phyloP scores from a whole-genome alignment of 2,329 filamentous ascomycete species.

The Fusarium citri region DNA sequence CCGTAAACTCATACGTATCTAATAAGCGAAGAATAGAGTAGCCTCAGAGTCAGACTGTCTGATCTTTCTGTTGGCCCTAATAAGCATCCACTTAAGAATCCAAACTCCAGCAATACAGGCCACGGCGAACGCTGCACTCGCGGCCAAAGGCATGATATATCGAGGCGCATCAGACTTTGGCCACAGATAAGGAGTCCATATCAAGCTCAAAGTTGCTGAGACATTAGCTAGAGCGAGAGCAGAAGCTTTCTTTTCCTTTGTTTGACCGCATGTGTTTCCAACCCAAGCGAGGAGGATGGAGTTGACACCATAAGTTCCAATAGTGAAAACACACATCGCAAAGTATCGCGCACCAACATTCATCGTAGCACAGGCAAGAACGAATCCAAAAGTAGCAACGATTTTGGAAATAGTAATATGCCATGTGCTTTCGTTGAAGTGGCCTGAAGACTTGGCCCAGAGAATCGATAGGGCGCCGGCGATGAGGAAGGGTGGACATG shows the following conservation, averaged over 20 bases:
- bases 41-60: constrained; percentile 41
- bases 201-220: constrained; percentile 33
- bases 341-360: constrained; percentile 41
- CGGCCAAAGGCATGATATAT: constrained; percentile 36
- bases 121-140: constrained; percentile 46
- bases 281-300: constrained; percentile 60
- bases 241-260: constrained; percentile 61
- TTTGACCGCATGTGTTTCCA: constrained; percentile 56
- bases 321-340: constrained; percentile 54
- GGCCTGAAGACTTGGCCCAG: constrained; percentile 39
- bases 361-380: constrained; percentile 44
- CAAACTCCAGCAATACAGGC: constrained; percentile 49
- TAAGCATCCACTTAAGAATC: constrained; percentile 45
- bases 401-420: constrained; percentile 49
- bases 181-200: constrained; percentile 43
- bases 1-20: neutral
- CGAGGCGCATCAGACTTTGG: constrained; percentile 38
- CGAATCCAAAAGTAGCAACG: constrained; percentile 50
- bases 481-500: constrained; percentile 62
- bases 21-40: constrained; percentile 42
- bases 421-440: constrained; percentile 38
- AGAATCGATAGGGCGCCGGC: constrained; percentile 48
- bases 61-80: constrained; percentile 45
- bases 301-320: constrained; percentile 53
- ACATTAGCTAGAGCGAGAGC: constrained; percentile 51